Conservation (phyloP, 116 monocot genomes). For the Iris pallida region DNA sequence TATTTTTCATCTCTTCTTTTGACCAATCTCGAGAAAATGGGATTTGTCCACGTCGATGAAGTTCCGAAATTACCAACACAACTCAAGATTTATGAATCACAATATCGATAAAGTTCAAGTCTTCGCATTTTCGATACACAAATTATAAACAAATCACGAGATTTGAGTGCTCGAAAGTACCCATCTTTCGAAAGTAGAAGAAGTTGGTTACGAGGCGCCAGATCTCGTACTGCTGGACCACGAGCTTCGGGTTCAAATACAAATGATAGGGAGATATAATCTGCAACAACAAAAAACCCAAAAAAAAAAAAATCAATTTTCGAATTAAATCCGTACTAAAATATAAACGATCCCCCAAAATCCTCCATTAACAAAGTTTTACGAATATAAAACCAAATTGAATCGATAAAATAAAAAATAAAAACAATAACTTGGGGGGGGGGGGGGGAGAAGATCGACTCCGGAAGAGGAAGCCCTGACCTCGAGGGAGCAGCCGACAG, state of each 20-base stretch:
- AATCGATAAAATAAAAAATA: background rate
- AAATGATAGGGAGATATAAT: conserved; percentile 85
- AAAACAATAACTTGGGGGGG: background rate
- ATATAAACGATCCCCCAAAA: background rate
- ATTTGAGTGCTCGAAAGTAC: conserved; percentile 24
- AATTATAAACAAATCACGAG: no score
- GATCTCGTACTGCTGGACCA: conserved; percentile 73
- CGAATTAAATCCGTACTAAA: background rate
- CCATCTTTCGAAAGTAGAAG: conserved; percentile 94
- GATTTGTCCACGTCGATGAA: no score
- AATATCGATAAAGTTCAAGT: no score
- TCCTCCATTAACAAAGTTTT: background rate
- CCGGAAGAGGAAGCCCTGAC: background rate
- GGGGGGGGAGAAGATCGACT: background rate
- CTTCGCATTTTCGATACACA: no score
- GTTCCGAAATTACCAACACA: no score
- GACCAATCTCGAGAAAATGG: no score
- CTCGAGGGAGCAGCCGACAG: conserved; percentile 58
- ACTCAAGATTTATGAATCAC: no score
- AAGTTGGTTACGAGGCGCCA: conserved; percentile 99
- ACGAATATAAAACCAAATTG: background rate
- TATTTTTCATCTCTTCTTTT: no score
- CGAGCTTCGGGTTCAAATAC: conserved; percentile 83
- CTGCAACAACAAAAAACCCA: conserved; percentile 27
- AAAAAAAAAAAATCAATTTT: background rate